phyloP scores from a whole-genome alignment of 108 stramenopile genomes.

The Seminavis robusta region DNA sequence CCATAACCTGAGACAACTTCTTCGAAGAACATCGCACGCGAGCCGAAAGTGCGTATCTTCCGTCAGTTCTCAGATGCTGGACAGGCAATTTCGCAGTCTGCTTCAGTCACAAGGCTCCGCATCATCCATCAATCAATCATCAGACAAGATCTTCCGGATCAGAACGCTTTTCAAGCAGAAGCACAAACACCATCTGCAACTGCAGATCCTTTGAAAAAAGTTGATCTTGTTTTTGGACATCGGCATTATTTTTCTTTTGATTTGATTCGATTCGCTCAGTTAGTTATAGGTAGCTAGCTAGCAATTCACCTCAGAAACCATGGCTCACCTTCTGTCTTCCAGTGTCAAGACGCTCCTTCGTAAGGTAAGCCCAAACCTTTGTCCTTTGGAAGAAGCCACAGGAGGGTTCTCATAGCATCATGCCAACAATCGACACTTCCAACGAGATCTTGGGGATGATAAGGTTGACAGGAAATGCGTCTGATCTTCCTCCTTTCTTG shows the following conservation, averaged over 20 bases:
- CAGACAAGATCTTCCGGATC: no score
- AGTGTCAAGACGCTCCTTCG: conserved; percentile 35
- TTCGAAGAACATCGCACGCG: no score
- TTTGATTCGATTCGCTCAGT: not conserved
- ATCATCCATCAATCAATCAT: no score
- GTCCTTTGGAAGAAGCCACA: not conserved
- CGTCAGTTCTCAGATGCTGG: no score
- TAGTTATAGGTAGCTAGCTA: not conserved
- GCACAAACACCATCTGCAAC: not conserved
- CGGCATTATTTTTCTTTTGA: not conserved
- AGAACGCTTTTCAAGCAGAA: no score
- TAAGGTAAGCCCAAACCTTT: conserved; percentile 30
- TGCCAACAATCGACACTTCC: not conserved
- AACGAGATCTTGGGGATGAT: not conserved
- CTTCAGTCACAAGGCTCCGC: no score
- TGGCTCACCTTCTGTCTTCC: conserved; percentile 39
- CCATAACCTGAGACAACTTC: no score
- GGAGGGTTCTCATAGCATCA: not conserved
- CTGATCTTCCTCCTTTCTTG: no score
- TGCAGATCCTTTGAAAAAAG: no score
- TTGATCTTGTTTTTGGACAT: not conserved
- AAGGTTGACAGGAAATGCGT: not conserved
- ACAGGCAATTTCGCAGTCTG: no score
- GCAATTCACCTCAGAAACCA: no score
- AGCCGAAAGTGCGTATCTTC: no score